phyloP scores from a whole-genome alignment of 352 stramenopile genomes.

The Globisporangium rhizosaccharum region DNA sequence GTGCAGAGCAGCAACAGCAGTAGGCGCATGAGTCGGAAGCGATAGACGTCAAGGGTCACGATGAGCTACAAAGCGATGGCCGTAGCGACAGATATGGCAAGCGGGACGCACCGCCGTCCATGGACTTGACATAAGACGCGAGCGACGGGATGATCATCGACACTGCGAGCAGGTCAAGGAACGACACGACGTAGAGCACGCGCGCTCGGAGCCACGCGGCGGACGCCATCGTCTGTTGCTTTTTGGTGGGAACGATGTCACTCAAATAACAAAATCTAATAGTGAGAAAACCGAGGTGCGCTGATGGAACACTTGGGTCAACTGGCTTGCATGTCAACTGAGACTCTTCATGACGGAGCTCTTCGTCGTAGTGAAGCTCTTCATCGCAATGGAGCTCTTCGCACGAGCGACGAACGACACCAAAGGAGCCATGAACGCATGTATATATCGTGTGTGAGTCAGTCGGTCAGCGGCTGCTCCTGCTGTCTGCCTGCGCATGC shows the following conservation, averaged over 20 bases:
- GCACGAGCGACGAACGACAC: too few relatives aligned
- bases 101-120: constrained; percentile 42
- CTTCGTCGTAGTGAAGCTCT: too few relatives aligned
- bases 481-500: neutral
- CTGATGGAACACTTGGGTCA: too few relatives aligned
- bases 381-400: too few relatives aligned
- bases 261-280: too few relatives aligned
- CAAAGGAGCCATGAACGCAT: neutral
- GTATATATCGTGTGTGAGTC: constrained; percentile 10
- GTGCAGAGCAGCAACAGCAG: neutral
- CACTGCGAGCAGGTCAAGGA: constrained; percentile 76
- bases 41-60: neutral
- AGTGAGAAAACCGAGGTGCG: constrained; percentile 1
- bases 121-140: constrained; percentile 67
- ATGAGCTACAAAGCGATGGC: neutral
- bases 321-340: too few relatives aligned
- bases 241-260: too few relatives aligned
- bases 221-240: neutral
- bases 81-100: neutral
- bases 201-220: constrained; percentile 25
- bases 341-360: too few relatives aligned
- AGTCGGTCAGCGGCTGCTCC: neutral
- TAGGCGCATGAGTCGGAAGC: neutral
- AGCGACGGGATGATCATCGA: constrained; percentile 85
- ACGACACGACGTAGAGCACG: constrained; percentile 74